These are phyloP conservation scores for Ilex asprella DNA, from an alignment of 257 asterid genomes.

Conservation along the genomic window DNA sequence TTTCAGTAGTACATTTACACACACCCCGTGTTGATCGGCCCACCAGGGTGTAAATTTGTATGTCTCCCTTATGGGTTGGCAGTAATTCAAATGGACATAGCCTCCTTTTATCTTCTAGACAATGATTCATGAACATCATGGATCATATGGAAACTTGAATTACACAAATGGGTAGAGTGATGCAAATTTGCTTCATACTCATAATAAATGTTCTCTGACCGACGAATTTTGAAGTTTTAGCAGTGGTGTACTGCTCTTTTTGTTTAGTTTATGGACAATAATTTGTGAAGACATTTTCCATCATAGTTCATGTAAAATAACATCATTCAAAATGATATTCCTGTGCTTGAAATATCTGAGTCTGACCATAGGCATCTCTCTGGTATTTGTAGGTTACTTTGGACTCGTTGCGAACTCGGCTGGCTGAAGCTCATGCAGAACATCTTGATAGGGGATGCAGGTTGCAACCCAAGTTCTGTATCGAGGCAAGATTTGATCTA, in stretches of 20 bases:
- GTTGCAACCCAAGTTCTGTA: constrained; percentile 59
- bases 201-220: not conserved
- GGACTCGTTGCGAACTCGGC: constrained; percentile 44
- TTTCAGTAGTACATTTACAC: no score
- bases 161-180: no score
- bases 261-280: not conserved
- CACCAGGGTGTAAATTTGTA: no score
- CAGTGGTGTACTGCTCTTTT: no score
- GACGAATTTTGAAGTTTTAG: not conserved
- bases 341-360: not conserved
- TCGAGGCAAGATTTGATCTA: constrained; percentile 57
- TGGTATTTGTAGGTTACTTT: constrained; percentile 46
- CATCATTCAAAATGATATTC: not conserved
- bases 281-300: not conserved
- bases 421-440: constrained; percentile 76
- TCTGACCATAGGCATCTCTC: not conserved
- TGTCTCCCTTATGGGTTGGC: no score
- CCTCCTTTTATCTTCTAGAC: no score
- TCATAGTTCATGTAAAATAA: not conserved
- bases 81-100: no score
- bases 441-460: constrained; percentile 85
- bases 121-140: no score
- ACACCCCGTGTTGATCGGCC: no score
- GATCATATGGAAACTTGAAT: no score
- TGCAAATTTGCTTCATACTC: no score